phyloP scores from a whole-genome alignment of 768 basidiomycete genomes.

The Suillus bovinus region DNA sequence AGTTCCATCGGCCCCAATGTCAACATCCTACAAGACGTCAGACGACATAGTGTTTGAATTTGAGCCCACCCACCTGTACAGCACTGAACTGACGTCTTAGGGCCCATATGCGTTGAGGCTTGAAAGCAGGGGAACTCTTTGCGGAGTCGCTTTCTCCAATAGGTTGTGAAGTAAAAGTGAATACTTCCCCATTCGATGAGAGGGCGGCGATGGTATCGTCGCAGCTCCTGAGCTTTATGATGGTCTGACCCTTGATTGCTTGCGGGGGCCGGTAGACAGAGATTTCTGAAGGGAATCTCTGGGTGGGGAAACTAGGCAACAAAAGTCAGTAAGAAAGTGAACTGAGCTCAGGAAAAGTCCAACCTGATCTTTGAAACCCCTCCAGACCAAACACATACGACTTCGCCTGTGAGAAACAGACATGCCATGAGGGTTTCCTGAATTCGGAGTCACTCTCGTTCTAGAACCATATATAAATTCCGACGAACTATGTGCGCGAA shows the following conservation, averaged over 20 bases:
- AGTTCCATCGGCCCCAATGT: conserved; percentile 82
- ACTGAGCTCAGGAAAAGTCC: conserved; percentile 18
- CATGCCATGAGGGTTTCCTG: conserved; percentile 85
- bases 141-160: conserved; percentile 32
- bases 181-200: conserved; percentile 87
- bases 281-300: conserved; percentile 75
- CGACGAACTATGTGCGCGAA: conserved; percentile 57
- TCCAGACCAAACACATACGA: conserved; percentile 82
- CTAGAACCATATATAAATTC: not conserved
- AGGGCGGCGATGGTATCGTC: conserved; percentile 84
- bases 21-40: conserved; percentile 69
- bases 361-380: conserved; percentile 73
- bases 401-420: conserved; percentile 76
- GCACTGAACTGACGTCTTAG: conserved; percentile 84
- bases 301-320: conserved; percentile 64
- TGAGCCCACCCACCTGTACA: conserved; percentile 54
- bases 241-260: conserved; percentile 64
- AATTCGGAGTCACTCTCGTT: conserved; percentile 1
- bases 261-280: conserved; percentile 82
- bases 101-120: conserved; percentile 91
- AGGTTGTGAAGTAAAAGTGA: conserved; percentile 63
- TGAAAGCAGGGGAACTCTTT: conserved; percentile 37
- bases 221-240: conserved; percentile 77
- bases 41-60: not conserved
- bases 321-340: conserved; percentile 6